Conservation (phyloP, 306 rosid genomes). For the Trichosanthes cucumerina region DNA sequence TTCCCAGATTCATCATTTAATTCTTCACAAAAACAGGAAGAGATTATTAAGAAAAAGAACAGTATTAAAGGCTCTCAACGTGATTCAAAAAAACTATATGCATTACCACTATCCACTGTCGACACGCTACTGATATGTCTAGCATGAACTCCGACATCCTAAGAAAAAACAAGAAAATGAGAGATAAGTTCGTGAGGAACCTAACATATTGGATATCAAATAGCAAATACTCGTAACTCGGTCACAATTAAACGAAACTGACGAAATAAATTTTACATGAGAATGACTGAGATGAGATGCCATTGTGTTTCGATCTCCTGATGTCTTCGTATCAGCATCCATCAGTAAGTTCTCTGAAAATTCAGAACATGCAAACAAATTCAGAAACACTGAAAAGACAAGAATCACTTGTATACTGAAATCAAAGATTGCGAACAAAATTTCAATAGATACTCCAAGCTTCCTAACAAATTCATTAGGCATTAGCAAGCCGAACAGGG, state of each 20-base stretch:
- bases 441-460: not conserved
- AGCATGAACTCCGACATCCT: slow-evolving; percentile 90
- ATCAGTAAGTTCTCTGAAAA: slow-evolving; percentile 34
- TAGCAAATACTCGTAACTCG: slow-evolving; percentile 1
- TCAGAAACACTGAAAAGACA: slow-evolving; percentile 10
- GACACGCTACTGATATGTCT: slow-evolving; percentile 86
- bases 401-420: not conserved
- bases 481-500: no score
- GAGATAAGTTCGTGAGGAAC: not conserved
- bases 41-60: not conserved
- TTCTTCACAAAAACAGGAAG: slow-evolving; percentile 41
- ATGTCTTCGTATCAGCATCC: slow-evolving; percentile 30
- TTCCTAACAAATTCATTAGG: no score
- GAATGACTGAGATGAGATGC: slow-evolving; percentile 41
- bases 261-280: slow-evolving; percentile 30
- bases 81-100: slow-evolving; percentile 4
- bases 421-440: not conserved
- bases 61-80: slow-evolving; percentile 8
- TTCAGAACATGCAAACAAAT: slow-evolving; percentile 11
- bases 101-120: slow-evolving; percentile 78
- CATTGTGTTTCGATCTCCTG: slow-evolving; percentile 37
- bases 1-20: slow-evolving; percentile 73
- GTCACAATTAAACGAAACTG: not conserved
- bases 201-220: not conserved
- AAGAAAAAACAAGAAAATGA: slow-evolving; percentile 14